Evolutionary conservation across 2,329 filamentous ascomycete species (phyloP).

Genomic region (Paradendryphiella salina): DNA sequence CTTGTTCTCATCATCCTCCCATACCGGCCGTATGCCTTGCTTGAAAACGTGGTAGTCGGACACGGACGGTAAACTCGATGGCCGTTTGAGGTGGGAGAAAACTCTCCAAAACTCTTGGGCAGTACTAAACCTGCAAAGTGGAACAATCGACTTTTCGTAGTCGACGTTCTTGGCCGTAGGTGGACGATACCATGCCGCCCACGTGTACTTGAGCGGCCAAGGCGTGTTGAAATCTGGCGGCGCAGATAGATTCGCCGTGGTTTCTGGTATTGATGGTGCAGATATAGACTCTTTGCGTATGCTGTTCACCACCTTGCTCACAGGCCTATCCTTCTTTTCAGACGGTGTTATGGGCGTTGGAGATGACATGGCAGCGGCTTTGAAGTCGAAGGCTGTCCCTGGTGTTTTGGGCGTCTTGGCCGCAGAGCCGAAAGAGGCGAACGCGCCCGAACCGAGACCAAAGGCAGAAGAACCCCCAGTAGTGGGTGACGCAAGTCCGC

Average conservation of each 20-base stretch:
- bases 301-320: slow-evolving; percentile 40
- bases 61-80: slow-evolving; percentile 83
- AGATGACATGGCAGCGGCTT: slow-evolving; percentile 56
- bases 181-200: slow-evolving; percentile 97
- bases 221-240: slow-evolving; percentile 46
- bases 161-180: slow-evolving; percentile 97
- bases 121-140: slow-evolving; percentile 78
- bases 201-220: slow-evolving; percentile 74
- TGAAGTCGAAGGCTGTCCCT: slow-evolving; percentile 77
- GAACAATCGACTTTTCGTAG: slow-evolving; percentile 94
- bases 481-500: slow-evolving; percentile 71
- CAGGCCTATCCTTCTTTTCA: slow-evolving; percentile 60
- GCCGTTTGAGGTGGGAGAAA: slow-evolving; percentile 85
- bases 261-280: slow-evolving; percentile 32
- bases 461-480: slow-evolving; percentile 83
- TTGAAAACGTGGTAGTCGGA: slow-evolving; percentile 99
- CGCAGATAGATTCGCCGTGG: slow-evolving; percentile 45
- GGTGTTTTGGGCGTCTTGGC: slow-evolving; percentile 86
- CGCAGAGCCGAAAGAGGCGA: slow-evolving; percentile 85
- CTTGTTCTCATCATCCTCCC: slow-evolving; percentile 98
- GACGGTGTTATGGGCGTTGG: slow-evolving; percentile 58
- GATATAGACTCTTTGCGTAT: slow-evolving; percentile 43
- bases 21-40: slow-evolving; percentile 92
- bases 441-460: slow-evolving; percentile 90
- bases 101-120: slow-evolving; percentile 91